These are phyloP conservation scores for Vitis hybrid DNA, from an alignment of 177 flowering plant genomes.

Conservation along the genomic window DNA sequence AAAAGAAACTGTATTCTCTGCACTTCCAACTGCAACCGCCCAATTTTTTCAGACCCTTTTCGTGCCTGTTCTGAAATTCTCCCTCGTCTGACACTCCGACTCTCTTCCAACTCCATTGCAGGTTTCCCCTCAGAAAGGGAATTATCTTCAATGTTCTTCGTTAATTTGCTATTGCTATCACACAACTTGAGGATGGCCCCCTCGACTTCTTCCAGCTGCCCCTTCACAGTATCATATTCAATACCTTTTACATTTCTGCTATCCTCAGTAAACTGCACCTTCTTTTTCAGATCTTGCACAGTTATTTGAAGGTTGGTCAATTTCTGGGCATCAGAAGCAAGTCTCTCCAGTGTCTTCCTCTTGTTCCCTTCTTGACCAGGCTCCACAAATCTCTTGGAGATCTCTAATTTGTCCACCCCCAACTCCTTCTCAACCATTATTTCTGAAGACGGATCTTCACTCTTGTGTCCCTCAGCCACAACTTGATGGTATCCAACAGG, in stretches of 20 bases:
- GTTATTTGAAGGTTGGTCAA: conserved; percentile 67
- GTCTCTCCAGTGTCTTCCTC: conserved; percentile 59
- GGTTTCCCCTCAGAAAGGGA: conserved; percentile 27
- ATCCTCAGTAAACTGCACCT: conserved; percentile 54
- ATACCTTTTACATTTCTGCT: conserved; percentile 45
- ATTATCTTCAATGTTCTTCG: conserved; percentile 41
- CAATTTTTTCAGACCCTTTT: conserved; percentile 59
- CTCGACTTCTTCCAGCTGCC: conserved; percentile 72
- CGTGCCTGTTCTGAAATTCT: conserved; percentile 57
- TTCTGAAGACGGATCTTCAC: conserved; percentile 32
- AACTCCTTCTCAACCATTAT: conserved; percentile 57
- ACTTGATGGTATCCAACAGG: conserved; percentile 20
- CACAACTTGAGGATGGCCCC: conserved; percentile 51
- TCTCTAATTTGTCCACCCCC: conserved; percentile 70
- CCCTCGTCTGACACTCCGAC: conserved; percentile 34
- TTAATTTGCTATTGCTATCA: conserved; percentile 53
- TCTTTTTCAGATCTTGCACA: conserved; percentile 68
- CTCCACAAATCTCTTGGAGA: conserved; percentile 43
- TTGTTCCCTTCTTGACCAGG: conserved; percentile 41
- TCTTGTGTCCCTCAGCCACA: conserved; percentile 28
- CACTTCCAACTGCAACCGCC: conserved; percentile 65
- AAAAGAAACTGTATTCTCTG: conserved; percentile 62
- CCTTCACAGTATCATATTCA: conserved; percentile 58
- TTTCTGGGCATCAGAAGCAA: conserved; percentile 61
- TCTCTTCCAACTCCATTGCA: conserved; percentile 31